Base-by-base conservation (phyloP, 176 grass and related monocot species). In the Lolium multiflorum region DNA sequence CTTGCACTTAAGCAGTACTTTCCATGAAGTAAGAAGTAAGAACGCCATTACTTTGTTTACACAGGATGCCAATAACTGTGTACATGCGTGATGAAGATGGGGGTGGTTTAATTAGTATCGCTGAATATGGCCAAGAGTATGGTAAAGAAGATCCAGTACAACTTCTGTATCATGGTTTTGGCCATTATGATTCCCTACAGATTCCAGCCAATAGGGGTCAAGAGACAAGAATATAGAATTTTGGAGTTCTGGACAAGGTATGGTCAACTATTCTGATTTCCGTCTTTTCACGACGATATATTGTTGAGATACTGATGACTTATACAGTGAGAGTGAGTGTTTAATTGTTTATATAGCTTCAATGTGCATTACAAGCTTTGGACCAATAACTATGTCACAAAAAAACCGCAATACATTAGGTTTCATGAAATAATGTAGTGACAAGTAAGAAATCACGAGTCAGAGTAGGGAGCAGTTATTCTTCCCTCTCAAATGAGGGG, bases 121-220 rank as follows among this genome's bases (percentile, higher is more conserved):
- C 94, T 11, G 97, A 99, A 84, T 99, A 99, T 86, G 97, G 94
- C 56, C 81, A 99, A 82, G 90, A 99, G 71, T 99, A 96, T 85
- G 94, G 90, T 26, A 90, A 93, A 85, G 90, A 90, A 37, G 75
- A 96, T 61, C 94, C 97, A 24, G 92, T 96, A 82, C 87, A 86
- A 82, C 85, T 99, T 82, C 83, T 99, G 38, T 99, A 91, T 90
- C 84, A 99, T 91, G 97, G 97, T 72, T 99, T 94, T 90, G 97
- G 94, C 35, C 97, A 99, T 90, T 99, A 99, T 87, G 97, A 99
- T 83, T 94, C 94, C 37, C 67, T 99, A 39, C 80, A 76, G 77
- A 89, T 96, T 77, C 92, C 87, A 83, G 82, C 73, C 61, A 82
- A 78, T 43, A 79, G 59, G 52, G 67, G 48, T 77, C 80, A 82